Percentiles rank a stretch among this genome's conserved stretches.
These are phyloP conservation scores for Scheffersomyces ergatensis DNA, from an alignment of 805 yeast species.

Conservation along the genomic window DNA sequence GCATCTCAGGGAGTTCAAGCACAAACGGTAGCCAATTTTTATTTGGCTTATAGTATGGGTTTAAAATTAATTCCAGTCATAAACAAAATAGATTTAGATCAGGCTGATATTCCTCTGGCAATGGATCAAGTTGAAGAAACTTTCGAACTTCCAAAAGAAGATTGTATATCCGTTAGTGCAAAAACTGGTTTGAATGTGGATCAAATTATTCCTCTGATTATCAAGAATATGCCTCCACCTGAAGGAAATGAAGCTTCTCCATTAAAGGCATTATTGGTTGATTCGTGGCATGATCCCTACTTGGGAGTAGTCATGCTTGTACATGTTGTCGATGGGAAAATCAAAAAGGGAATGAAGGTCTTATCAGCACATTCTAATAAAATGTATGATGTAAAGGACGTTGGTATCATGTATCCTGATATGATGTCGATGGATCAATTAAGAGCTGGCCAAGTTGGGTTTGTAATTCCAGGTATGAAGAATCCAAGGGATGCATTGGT, in stretches of 20 bases:
- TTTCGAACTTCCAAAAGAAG: conserved; percentile 74
- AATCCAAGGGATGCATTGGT: conserved; percentile 80
- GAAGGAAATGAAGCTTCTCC: conserved; percentile 53
- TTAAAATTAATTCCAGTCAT: conserved; percentile 83
- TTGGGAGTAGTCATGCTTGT: conserved; percentile 87
- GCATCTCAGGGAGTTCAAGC: conserved; percentile 98
- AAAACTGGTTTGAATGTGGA: conserved; percentile 85
- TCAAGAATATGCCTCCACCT: conserved; percentile 81
- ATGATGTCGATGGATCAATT: conserved; percentile 61
- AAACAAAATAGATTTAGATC: conserved; percentile 86
- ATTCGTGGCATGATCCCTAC: conserved; percentile 95
- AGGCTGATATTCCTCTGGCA: conserved; percentile 78
- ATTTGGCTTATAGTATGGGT: conserved; percentile 82
- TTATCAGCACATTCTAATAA: conserved; percentile 73
- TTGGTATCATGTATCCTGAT: conserved; percentile 95
- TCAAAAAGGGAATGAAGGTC: conserved; percentile 72
- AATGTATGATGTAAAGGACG: conserved; percentile 84
- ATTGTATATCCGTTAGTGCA: conserved; percentile 84
- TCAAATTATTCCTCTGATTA: conserved; percentile 73
- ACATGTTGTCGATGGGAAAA: conserved; percentile 77
- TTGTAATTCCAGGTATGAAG: conserved; percentile 92
- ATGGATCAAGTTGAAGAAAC: conserved; percentile 81
- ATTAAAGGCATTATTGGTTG: conserved; percentile 78
- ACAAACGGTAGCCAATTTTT: conserved; percentile 97
- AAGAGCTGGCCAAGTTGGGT: conserved; percentile 92